Percentiles rank a stretch among this genome's conserved stretches.
These are phyloP conservation scores for Tetradesmus lagerheimii DNA, from an alignment of 139 green algal genomes.

Conservation along the genomic window DNA sequence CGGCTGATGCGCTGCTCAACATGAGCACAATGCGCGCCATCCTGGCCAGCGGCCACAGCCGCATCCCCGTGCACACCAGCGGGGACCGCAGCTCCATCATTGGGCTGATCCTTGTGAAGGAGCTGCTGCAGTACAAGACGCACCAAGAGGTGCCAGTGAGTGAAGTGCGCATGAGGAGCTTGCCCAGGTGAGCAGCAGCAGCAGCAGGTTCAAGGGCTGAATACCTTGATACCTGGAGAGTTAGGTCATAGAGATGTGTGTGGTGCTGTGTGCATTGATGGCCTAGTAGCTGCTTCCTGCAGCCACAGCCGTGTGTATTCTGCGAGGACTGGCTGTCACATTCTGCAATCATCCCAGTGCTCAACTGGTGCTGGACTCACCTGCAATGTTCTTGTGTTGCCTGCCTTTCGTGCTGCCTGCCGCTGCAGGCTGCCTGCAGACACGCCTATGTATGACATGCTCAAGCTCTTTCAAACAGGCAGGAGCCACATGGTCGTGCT, in stretches of 20 bases:
- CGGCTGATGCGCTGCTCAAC: slow-evolving; percentile 56
- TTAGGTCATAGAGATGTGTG: not conserved
- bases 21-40: slow-evolving; percentile 66
- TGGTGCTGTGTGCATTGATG: no score
- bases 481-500: slow-evolving; percentile 92
- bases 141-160: slow-evolving; percentile 59
- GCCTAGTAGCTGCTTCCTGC: no score
- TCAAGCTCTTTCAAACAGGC: slow-evolving; percentile 93
- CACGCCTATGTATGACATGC: slow-evolving; percentile 89
- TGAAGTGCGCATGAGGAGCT: slow-evolving; percentile 58
- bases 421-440: slow-evolving; percentile 58
- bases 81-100: slow-evolving; percentile 66
- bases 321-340: no score
- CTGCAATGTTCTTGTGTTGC: not conserved
- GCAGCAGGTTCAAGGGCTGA: not conserved
- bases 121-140: slow-evolving; percentile 71
- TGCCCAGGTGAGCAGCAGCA: slow-evolving; percentile 66
- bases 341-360: no score
- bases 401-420: not conserved
- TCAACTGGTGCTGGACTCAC: no score
- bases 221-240: no score
- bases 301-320: no score
- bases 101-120: slow-evolving; percentile 91
- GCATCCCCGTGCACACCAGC: slow-evolving; percentile 83
- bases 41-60: slow-evolving; percentile 80